phyloP scores from a whole-genome alignment of 768 basidiomycete species.

The Naematelia aurantialba region DNA sequence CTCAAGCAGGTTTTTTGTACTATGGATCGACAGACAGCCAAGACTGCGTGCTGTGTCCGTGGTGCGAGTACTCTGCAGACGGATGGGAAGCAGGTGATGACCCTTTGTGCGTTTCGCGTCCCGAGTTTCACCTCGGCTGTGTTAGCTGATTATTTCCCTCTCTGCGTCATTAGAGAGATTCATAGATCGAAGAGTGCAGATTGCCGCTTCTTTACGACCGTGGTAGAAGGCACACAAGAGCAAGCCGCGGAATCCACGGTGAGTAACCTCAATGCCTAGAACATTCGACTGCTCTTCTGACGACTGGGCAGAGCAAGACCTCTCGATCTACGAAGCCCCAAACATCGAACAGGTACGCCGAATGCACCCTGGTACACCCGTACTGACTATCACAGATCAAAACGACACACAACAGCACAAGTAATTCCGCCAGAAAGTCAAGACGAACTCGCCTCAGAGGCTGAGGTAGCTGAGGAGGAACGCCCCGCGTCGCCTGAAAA shows the following conservation, averaged over 20 bases:
- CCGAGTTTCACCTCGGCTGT: not conserved
- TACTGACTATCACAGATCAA: not conserved
- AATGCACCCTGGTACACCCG: not conserved
- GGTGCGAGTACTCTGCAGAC: constrained; percentile 72
- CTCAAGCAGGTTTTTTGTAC: constrained; percentile 80
- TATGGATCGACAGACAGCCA: constrained; percentile 65
- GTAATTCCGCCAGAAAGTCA: not conserved
- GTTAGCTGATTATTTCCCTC: not conserved
- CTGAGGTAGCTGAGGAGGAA: not conserved
- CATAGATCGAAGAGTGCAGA: constrained; percentile 66
- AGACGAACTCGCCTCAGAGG: not conserved
- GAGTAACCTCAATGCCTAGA: not conserved
- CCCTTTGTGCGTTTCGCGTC: constrained; percentile 63
- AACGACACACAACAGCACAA: not conserved
- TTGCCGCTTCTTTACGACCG: constrained; percentile 55
- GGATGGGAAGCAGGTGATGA: constrained; percentile 87
- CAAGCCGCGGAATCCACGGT: not conserved
- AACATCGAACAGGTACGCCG: constrained; percentile 13
- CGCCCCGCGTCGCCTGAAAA: not conserved
- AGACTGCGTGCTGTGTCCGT: constrained; percentile 80
- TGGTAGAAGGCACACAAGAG: not conserved
- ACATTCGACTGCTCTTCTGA: not conserved
- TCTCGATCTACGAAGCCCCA: constrained; percentile 12
- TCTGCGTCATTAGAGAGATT: constrained; percentile 54
- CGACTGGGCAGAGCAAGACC: not conserved